These are phyloP conservation scores for Fonsecaea pedrosoi DNA, from an alignment of 2,329 filamentous ascomycete species.

Conservation along the genomic window DNA sequence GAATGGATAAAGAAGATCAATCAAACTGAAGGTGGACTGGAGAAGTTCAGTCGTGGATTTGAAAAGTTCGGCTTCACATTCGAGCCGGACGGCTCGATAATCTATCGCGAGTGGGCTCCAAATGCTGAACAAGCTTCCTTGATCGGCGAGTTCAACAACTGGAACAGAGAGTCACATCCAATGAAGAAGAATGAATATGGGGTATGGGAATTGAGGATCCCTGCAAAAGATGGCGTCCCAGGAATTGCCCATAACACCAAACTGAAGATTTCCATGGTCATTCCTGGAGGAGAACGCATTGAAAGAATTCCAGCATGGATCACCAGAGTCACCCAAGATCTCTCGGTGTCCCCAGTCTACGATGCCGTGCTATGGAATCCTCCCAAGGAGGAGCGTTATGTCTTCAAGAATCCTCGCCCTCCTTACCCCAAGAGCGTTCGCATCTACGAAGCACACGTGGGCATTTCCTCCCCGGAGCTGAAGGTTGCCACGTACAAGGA, in stretches of 20 bases:
- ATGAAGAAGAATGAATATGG: constrained; percentile 89
- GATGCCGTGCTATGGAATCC: constrained; percentile 98
- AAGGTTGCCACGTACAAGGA: constrained; percentile 95
- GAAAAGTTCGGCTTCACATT: constrained; percentile 88
- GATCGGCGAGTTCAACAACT: constrained; percentile 94
- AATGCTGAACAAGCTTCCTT: constrained; percentile 84
- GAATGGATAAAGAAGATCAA: constrained; percentile 87
- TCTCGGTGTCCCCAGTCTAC: constrained; percentile 86
- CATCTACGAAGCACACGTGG: constrained; percentile 98
- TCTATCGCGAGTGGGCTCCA: constrained; percentile 95
- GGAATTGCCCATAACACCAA: constrained; percentile 93
- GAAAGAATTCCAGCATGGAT: constrained; percentile 97
- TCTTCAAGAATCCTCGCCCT: constrained; percentile 82
- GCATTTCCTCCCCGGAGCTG: constrained; percentile 90
- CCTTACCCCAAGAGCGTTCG: constrained; percentile 84
- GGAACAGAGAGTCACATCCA: constrained; percentile 80
- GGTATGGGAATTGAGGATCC: constrained; percentile 82
- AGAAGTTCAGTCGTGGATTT: constrained; percentile 87
- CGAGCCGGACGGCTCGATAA: constrained; percentile 79
- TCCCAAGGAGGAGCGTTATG: constrained; percentile 74
- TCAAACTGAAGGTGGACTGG: constrained; percentile 82
- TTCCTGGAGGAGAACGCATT: constrained; percentile 78
- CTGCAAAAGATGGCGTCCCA: constrained; percentile 73
- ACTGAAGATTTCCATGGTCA: constrained; percentile 89
- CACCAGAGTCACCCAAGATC: constrained; percentile 93